Evolutionary conservation across 768 basidiomycete species (phyloP), one percentile per base, ranked within the genome.

Genomic region (Ephemerocybe angulata): DNA sequence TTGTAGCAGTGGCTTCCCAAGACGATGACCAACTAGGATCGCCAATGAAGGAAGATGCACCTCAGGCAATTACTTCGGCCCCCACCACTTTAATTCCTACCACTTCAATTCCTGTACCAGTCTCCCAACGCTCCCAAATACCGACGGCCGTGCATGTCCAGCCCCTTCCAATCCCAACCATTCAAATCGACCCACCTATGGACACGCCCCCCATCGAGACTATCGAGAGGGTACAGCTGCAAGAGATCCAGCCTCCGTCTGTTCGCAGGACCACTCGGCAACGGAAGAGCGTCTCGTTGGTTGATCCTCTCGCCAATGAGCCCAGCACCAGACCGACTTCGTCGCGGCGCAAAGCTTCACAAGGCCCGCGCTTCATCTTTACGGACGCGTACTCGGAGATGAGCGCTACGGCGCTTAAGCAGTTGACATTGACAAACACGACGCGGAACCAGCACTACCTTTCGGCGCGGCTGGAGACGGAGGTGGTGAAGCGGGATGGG

Each of bases 381-480:
- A 75, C 72, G 29, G 72, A 72, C 47, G 68, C 70, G 19, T 87
- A 88, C 65, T 75, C 78, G 50, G 82, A 85, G 29, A 85, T 91
- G 84, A 86, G 79, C 50, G 80, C 84, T 19, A 76, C 81, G 1
- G 85, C 87, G 7, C 71, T 92, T 55, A 86, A 82, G 63, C 76
- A 84, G 33, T 76, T 93, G 52, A 93, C 90, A 10, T 76, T 75
- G 15, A 78, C 81, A 37, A 92, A 93, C 66, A 93, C 90, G 1
- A 68, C 74, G 47, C 81, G 72, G 65, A 93, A 93, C 62, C 88
- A 93, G 70, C 72, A 76, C 47, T 88, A 85, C 47, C 59, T 81
- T 22, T 73, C 80, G 4, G 81, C 77, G 1, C 79, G 76, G 57
- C 67, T 93, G 35, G 83, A 87, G 66, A 89, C 80, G 31, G 82